Percentiles rank a stretch among this genome's conserved stretches.
These are phyloP conservation scores for Puccinia triticina DNA, from an alignment of 1,284 basidiomycete genomes.

Conservation along the genomic window DNA sequence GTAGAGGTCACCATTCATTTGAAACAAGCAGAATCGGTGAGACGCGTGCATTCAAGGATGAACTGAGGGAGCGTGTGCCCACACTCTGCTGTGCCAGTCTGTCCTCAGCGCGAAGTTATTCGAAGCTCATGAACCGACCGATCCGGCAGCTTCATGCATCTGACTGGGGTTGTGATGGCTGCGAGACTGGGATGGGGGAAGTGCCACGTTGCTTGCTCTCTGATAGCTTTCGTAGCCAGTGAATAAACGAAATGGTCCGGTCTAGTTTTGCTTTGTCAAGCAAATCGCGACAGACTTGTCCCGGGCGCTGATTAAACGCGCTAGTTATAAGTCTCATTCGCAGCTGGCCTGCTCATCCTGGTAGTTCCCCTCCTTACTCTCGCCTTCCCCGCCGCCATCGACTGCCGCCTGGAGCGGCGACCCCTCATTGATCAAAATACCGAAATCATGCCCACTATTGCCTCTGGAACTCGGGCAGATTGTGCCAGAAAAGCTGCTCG, in stretches of 20 bases:
- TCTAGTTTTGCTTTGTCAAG: not conserved
- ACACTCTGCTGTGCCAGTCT: not conserved
- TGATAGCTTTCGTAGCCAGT: not conserved
- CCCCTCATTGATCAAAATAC: not conserved
- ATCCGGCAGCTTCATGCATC: not conserved
- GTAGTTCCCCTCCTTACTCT: constrained; percentile 7
- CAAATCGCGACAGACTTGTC: not conserved
- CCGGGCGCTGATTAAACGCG: not conserved
- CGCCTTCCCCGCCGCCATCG: not conserved
- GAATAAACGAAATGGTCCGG: not conserved
- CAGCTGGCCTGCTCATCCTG: not conserved
- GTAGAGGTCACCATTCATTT: too few species aligned
- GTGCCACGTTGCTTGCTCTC: not conserved
- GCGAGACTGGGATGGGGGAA: not conserved
- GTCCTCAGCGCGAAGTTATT: not conserved
- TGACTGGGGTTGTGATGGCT: constrained; percentile 11
- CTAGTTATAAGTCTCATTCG: not conserved
- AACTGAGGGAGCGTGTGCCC: too few species aligned
- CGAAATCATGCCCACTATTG: not conserved
- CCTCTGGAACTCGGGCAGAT: not conserved
- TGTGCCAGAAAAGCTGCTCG: not conserved
- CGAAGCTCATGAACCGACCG: not conserved
- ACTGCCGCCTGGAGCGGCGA: constrained; percentile 18
- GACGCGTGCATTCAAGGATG: too few species aligned
- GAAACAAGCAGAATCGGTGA: too few species aligned